Evolutionary conservation across 805 yeast genomes (phyloP).

Genomic region (Isabelozyma rhagii): DNA sequence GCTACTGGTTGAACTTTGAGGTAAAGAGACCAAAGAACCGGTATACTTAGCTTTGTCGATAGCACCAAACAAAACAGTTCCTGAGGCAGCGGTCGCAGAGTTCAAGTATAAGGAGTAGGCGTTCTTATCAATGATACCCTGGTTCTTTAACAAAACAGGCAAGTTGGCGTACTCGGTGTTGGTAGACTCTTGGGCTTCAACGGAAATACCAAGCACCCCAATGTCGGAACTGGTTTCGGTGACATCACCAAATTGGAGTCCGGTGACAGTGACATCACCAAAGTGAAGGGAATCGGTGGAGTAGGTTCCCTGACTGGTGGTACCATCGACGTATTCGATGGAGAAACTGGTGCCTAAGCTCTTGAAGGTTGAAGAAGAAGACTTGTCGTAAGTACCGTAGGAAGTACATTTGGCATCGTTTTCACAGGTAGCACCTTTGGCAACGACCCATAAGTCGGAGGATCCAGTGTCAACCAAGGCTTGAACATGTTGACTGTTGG

Average conservation of each 20-base stretch:
- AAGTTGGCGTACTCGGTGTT: neutral
- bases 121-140: slow-evolving; percentile 37
- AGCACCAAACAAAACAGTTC: slow-evolving; percentile 43
- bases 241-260: slow-evolving; percentile 15
- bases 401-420: slow-evolving; percentile 4
- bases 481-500: slow-evolving; percentile 12
- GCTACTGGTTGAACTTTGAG: slow-evolving; percentile 13
- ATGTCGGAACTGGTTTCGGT: slow-evolving; percentile 9
- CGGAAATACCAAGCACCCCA: slow-evolving; percentile 15
- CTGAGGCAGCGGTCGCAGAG: slow-evolving; percentile 21
- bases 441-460: slow-evolving; percentile 26
- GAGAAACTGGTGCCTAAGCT: slow-evolving; percentile 13
- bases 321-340: slow-evolving; percentile 12
- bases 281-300: slow-evolving; percentile 13
- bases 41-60: slow-evolving; percentile 38
- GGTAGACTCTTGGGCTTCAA: slow-evolving; percentile 6
- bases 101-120: slow-evolving; percentile 49
- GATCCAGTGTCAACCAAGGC: slow-evolving; percentile 23
- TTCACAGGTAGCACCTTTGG: slow-evolving; percentile 18
- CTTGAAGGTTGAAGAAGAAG: slow-evolving; percentile 28
- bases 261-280: slow-evolving; percentile 5
- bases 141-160: slow-evolving; percentile 21
- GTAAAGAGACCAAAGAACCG: slow-evolving; percentile 31
- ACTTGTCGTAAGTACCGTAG: slow-evolving; percentile 37
- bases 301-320: slow-evolving; percentile 13